Evolutionary conservation across 768 basidiomycete genomes (phyloP).

Genomic region (Fomitopsis serialis): DNA sequence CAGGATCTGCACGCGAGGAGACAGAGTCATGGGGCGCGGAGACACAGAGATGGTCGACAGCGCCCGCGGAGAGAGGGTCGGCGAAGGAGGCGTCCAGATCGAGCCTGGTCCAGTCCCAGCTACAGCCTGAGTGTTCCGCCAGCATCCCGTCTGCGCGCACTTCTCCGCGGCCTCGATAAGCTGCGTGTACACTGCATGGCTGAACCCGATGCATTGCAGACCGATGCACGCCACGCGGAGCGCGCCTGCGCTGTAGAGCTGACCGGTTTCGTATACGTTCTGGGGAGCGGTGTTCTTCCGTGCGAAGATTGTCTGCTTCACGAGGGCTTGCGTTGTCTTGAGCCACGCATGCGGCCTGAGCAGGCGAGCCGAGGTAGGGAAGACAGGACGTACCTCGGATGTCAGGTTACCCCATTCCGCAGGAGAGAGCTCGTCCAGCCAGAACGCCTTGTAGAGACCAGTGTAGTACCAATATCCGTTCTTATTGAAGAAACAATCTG

Average conservation of each 20-base stretch:
- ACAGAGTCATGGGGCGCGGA: neutral
- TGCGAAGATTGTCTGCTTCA: slow-evolving; percentile 66
- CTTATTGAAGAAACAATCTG: slow-evolving; percentile 80
- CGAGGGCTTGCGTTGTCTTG: slow-evolving; percentile 59
- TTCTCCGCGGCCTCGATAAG: slow-evolving; percentile 59
- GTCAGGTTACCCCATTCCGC: slow-evolving; percentile 69
- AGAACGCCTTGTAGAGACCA: slow-evolving; percentile 66
- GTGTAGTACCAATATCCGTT: slow-evolving; percentile 83
- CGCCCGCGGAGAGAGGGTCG: neutral
- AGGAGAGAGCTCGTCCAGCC: slow-evolving; percentile 55
- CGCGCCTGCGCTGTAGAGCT: slow-evolving; percentile 69
- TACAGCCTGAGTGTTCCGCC: slow-evolving; percentile 15
- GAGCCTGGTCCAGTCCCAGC: slow-evolving; percentile 5
- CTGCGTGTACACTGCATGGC: slow-evolving; percentile 54
- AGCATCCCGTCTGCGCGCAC: slow-evolving; percentile 28
- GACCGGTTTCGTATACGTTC: slow-evolving; percentile 67
- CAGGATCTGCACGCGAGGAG: neutral
- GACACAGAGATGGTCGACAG: neutral
- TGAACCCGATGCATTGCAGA: slow-evolving; percentile 75
- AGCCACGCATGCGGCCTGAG: neutral
- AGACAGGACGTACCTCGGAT: slow-evolving; percentile 42
- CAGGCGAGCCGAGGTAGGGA: neutral
- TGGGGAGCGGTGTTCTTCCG: slow-evolving; percentile 77
- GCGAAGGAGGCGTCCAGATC: neutral
- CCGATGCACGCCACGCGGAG: slow-evolving; percentile 70